Evolutionary conservation across 192 early-diverging fungal genomes (phyloP).

Genomic region (Gorgonomyces haynaldii): DNA sequence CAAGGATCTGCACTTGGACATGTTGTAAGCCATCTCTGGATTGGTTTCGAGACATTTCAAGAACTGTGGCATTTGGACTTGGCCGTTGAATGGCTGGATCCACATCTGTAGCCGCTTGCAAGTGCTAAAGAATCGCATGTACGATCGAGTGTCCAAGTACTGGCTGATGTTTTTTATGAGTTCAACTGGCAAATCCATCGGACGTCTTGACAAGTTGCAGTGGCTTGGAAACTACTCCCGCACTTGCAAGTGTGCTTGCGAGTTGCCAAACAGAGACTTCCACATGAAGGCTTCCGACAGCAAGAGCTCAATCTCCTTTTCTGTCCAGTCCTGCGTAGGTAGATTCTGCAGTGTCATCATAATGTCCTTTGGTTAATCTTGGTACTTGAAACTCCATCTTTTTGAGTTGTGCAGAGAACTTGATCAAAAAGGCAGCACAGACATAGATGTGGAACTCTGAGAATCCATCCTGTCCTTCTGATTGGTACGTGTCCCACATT

Average conservation of each 20-base stretch:
- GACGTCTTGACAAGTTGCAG: no score
- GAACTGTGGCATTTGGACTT: neutral
- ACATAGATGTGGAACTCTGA: conserved; percentile 97
- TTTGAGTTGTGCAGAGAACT: conserved; percentile 77
- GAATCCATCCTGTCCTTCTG: conserved; percentile 81
- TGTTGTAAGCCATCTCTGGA: conserved; percentile 1
- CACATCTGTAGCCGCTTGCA: no score
- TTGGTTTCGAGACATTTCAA: neutral
- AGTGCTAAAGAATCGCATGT: no score
- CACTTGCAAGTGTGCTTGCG: conserved; percentile 79
- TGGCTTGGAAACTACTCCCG: no score
- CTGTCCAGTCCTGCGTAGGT: conserved; percentile 76
- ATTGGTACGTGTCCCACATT: conserved; percentile 98
- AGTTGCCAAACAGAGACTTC: conserved; percentile 88
- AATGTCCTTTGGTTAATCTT: conserved; percentile 44
- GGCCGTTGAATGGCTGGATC: no score
- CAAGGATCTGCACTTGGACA: no score
- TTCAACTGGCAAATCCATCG: no score
- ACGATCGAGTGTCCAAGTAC: no score
- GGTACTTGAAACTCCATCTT: conserved; percentile 80
- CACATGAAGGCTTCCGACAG: conserved; percentile 94
- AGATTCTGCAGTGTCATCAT: conserved; percentile 88
- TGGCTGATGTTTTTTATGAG: no score
- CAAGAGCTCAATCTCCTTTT: conserved; percentile 87
- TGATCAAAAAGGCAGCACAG: conserved; percentile 94